These are phyloP conservation scores for Toxicodendron radicans DNA, from an alignment of 345 rosid species.

Conservation along the genomic window DNA sequence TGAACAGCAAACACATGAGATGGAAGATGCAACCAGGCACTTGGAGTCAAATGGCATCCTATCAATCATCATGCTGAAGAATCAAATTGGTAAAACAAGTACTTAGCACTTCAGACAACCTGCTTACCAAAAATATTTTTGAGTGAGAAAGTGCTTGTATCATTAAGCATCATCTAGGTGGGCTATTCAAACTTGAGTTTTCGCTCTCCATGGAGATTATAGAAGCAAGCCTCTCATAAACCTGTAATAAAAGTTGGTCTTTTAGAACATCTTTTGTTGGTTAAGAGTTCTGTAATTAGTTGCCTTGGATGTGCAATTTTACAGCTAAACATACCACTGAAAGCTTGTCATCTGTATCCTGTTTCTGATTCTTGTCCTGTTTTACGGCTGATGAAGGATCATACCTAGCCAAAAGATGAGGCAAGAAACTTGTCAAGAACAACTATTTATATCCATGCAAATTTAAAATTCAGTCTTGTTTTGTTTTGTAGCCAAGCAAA, in stretches of 20 bases:
- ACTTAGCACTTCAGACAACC: background rate
- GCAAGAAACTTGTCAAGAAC: background rate
- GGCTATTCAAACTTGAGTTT: slow-evolving; percentile 52
- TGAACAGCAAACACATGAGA: background rate
- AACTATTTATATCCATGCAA: background rate
- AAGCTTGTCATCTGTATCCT: slow-evolving; percentile 47
- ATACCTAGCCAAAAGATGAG: slow-evolving; percentile 51
- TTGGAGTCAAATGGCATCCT: background rate
- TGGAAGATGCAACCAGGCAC: background rate
- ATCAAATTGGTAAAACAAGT: background rate
- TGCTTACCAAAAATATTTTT: background rate
- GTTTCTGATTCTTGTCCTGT: slow-evolving; percentile 29
- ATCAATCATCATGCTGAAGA: background rate
- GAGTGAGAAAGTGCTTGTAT: background rate
- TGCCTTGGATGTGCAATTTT: background rate
- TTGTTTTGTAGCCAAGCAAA: background rate
- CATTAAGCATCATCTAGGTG: slow-evolving; percentile 27
- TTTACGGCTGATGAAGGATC: slow-evolving; percentile 42
- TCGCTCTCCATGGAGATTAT: slow-evolving; percentile 80
- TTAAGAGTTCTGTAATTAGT: background rate
- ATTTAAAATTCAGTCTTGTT: background rate
- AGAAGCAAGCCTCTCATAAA: slow-evolving; percentile 72
- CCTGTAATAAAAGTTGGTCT: slow-evolving; percentile 39
- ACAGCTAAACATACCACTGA: slow-evolving; percentile 48
- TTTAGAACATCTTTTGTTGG: background rate